Percentiles rank a stretch among this genome's conserved stretches.
Evolutionary conservation across 2,329 filamentous ascomycete species (phyloP).

Genomic region (Exophiala spinifera): DNA sequence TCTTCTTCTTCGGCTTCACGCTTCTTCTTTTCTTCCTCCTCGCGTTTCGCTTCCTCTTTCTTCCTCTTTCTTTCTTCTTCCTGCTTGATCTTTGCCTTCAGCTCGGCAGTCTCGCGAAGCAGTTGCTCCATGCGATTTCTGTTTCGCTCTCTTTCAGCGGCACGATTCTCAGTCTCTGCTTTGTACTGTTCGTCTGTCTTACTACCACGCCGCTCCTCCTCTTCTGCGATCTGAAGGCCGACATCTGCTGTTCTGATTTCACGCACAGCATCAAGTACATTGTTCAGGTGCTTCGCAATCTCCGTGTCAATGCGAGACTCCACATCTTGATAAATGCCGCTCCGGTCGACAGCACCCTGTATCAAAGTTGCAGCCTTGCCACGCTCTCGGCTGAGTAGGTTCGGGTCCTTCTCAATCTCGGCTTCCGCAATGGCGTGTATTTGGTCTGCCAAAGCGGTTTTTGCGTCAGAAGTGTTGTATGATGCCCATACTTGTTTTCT

Average conservation of each 20-base stretch:
- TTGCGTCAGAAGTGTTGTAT: conserved; percentile 54
- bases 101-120: conserved; percentile 49
- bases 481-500: conserved; percentile 60
- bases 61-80: conserved; percentile 39
- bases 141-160: conserved; percentile 49
- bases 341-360: conserved; percentile 62
- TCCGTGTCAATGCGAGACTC: conserved; percentile 54
- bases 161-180: conserved; percentile 51
- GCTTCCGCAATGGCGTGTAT: conserved; percentile 56
- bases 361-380: conserved; percentile 61
- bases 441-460: conserved; percentile 50
- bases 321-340: conserved; percentile 59
- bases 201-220: conserved; percentile 54
- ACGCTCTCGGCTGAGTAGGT: conserved; percentile 59
- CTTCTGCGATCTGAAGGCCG: conserved; percentile 52
- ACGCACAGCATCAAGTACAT: conserved; percentile 54
- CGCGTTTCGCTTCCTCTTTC: conserved; percentile 39
- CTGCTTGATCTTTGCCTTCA: conserved; percentile 45
- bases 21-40: conserved; percentile 43
- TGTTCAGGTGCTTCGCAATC: conserved; percentile 52
- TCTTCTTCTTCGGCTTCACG: conserved; percentile 45
- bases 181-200: conserved; percentile 62
- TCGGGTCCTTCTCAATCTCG: conserved; percentile 62
- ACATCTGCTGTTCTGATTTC: conserved; percentile 58
- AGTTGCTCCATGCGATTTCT: conserved; percentile 47